Conservation (phyloP, 2,329 filamentous ascomycete species). For the Ophiostoma montium region DNA sequence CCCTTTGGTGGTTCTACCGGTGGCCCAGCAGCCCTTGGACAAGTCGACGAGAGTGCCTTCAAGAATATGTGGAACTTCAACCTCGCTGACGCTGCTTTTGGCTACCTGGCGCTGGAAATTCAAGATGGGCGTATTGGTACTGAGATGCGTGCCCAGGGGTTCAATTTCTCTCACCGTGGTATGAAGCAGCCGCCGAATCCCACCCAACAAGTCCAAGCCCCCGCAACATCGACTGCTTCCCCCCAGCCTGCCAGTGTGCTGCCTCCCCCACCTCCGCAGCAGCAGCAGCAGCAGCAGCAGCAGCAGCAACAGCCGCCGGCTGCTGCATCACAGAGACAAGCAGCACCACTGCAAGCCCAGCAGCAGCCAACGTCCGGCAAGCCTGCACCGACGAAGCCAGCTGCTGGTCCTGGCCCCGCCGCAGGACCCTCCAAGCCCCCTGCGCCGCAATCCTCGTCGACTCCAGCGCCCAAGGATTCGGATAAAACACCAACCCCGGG, state of each 20-base stretch:
- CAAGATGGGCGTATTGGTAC: constrained; percentile 93
- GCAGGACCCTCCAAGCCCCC: constrained; percentile 25
- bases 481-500: constrained; percentile 37
- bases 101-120: constrained; percentile 87
- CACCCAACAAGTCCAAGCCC: constrained; percentile 21
- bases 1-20: constrained; percentile 81
- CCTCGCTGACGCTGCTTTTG: constrained; percentile 90
- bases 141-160: constrained; percentile 96
- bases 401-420: constrained; percentile 17
- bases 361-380: constrained; percentile 12
- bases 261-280: constrained; percentile 10
- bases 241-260: constrained; percentile 16
- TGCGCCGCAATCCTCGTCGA: constrained; percentile 33
- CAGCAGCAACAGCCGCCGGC: constrained; percentile 2
- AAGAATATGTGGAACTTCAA: constrained; percentile 99
- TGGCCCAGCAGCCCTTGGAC: constrained; percentile 59
- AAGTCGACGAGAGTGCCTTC: constrained; percentile 96
- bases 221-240: constrained; percentile 21
- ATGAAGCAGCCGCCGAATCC: constrained; percentile 52
- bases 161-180: constrained; percentile 95
- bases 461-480: constrained; percentile 36
- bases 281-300: background rate
- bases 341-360: constrained; percentile 23
- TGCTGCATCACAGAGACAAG: constrained; percentile 20
- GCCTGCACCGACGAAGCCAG: constrained; percentile 23